Conservation (phyloP, 164 flowering plant species). For the Chimonanthus praecox region DNA sequence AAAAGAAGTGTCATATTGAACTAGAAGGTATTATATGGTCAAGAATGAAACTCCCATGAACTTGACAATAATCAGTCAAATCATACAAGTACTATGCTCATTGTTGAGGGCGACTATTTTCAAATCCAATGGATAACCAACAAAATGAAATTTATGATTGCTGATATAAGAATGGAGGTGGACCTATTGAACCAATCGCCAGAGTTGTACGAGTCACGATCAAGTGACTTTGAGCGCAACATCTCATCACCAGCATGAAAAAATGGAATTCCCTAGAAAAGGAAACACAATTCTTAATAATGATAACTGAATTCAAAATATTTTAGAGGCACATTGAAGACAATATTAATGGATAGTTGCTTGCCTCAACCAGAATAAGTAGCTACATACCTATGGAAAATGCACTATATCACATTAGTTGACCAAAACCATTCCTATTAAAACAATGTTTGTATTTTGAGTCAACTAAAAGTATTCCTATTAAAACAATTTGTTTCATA, state of each 20-base stretch:
- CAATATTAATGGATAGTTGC: neutral
- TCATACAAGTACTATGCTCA: neutral
- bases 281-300: neutral
- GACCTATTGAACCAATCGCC: constrained; percentile 99
- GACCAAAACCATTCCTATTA: neutral
- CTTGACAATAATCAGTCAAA: neutral
- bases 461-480: neutral
- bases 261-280: constrained; percentile 78
- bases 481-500: neutral
- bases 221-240: constrained; percentile 92
- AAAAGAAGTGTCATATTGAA: neutral
- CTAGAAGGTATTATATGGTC: neutral
- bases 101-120: neutral
- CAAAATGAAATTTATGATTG: neutral
- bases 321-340: neutral
- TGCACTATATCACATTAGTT: neutral
- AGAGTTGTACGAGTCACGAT: constrained; percentile 97
- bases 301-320: neutral
- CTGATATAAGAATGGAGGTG: neutral
- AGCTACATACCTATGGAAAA: no score
- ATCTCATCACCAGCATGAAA: constrained; percentile 95
- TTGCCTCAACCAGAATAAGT: neutral
- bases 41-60: neutral
- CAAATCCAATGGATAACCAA: neutral
- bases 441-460: no score